Percentiles rank a stretch among this genome's conserved stretches.
Conservation (phyloP, 306 rosid genomes). For the Begonia peltatifolia region DNA sequence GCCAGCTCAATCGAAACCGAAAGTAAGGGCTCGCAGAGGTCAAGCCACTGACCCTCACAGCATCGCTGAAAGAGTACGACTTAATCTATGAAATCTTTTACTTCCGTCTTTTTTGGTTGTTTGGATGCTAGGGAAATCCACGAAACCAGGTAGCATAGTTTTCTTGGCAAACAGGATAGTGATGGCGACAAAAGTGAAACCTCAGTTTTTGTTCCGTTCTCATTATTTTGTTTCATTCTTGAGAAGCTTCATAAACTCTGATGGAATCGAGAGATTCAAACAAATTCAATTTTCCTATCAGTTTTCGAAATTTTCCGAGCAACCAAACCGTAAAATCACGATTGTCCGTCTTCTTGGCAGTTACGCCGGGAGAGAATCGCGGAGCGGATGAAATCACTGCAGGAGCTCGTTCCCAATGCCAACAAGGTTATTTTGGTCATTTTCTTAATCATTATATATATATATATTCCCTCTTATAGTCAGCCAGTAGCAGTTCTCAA, state of each 20-base stretch:
- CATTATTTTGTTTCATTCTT: too few relatives aligned
- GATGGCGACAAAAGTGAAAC: too few relatives aligned
- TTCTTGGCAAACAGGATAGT: too few relatives aligned
- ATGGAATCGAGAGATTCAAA: too few relatives aligned
- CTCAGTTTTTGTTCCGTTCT: too few relatives aligned
- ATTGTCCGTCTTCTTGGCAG: constrained; percentile 22
- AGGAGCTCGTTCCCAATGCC: constrained; percentile 93
- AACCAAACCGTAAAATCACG: constrained; percentile 11
- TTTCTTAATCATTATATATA: neutral
- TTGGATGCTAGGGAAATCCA: constrained; percentile 16
- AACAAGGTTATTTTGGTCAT: constrained; percentile 47
- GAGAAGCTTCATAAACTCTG: too few relatives aligned
- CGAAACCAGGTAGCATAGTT: neutral
- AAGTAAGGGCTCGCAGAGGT: constrained; percentile 88
- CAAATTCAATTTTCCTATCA: neutral
- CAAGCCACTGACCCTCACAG: constrained; percentile 99
- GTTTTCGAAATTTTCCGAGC: constrained; percentile 13
- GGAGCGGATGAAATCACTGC: constrained; percentile 94
- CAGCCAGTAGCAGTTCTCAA: too few relatives aligned
- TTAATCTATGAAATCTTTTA: neutral
- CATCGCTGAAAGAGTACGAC: constrained; percentile 82
- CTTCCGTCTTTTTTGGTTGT: neutral
- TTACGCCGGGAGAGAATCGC: constrained; percentile 97
- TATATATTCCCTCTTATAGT: neutral
- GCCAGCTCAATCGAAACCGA: constrained; percentile 73